Evolutionary conservation across 1,284 basidiomycete species (phyloP).

Genomic region (Salmacisia buchloeana): DNA sequence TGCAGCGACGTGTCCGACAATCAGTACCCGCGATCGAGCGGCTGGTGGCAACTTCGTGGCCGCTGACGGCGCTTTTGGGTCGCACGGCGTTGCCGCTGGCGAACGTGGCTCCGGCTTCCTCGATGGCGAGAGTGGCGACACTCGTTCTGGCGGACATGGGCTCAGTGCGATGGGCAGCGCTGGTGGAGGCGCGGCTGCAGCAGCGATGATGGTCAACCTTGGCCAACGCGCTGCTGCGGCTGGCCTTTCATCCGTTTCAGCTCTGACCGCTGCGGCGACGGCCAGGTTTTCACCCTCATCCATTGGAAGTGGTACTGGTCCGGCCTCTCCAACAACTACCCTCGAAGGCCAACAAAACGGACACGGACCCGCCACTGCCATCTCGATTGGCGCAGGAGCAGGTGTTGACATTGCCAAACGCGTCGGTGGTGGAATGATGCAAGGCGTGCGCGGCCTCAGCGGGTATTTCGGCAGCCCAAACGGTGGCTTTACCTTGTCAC

Average conservation of each 20-base stretch:
- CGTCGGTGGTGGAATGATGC: background rate
- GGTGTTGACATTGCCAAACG: background rate
- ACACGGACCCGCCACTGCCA: background rate
- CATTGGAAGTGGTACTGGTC: background rate
- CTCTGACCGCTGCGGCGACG: background rate
- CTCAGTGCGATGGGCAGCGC: background rate
- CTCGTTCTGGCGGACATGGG: background rate
- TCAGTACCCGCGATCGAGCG: background rate
- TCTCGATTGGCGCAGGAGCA: background rate
- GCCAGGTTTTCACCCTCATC: background rate
- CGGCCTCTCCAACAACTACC: too few species aligned
- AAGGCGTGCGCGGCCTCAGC: background rate
- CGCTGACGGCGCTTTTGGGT: background rate
- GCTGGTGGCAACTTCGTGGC: background rate
- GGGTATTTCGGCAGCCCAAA: background rate
- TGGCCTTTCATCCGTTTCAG: background rate
- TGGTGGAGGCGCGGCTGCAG: background rate
- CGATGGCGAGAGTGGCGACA: background rate
- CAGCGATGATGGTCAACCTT: background rate
- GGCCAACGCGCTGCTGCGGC: background rate
- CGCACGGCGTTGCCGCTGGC: background rate
- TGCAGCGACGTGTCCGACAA: background rate
- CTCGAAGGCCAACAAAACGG: background rate
- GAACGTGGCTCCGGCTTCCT: too few species aligned
- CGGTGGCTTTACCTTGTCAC: background rate